Evolutionary conservation across 345 rosid species (phyloP).

Genomic region (Camelina laxa): DNA sequence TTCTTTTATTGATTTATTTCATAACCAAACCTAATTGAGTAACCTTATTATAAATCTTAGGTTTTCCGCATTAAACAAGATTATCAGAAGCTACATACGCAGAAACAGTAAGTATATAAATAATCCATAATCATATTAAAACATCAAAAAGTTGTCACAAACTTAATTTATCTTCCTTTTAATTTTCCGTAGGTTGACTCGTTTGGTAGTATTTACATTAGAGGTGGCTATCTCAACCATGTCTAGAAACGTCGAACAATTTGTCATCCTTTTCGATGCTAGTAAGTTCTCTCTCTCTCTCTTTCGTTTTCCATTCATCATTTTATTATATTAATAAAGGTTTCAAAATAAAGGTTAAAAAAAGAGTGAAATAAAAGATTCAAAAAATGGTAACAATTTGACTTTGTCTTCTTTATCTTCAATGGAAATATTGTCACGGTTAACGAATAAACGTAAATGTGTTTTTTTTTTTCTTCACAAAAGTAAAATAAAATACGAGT

Average conservation of each 20-base stretch:
- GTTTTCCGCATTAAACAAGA: conserved; percentile 94
- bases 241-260: conserved; percentile 76
- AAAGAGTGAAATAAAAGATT: neutral
- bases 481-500: neutral
- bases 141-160: neutral
- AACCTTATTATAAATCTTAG: conserved; percentile 40
- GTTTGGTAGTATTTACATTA: conserved; percentile 86
- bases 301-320: neutral
- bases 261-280: conserved; percentile 91
- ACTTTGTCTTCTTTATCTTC: conserved; percentile 11
- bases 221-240: conserved; percentile 91
- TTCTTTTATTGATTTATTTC: neutral
- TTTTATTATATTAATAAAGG: conserved; percentile 1
- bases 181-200: conserved; percentile 57
- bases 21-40: conserved; percentile 5
- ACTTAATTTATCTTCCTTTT: neutral
- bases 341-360: conserved; percentile 22
- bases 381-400: conserved; percentile 17
- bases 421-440: conserved; percentile 14
- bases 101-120: conserved; percentile 68
- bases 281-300: conserved; percentile 56
- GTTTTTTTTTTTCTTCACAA: neutral
- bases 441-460: neutral
- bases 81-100: conserved; percentile 78
- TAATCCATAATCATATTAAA: neutral